Evolutionary conservation across 2,329 filamentous ascomycete species (phyloP).

Genomic region (Thielaviopsis euricoi): DNA sequence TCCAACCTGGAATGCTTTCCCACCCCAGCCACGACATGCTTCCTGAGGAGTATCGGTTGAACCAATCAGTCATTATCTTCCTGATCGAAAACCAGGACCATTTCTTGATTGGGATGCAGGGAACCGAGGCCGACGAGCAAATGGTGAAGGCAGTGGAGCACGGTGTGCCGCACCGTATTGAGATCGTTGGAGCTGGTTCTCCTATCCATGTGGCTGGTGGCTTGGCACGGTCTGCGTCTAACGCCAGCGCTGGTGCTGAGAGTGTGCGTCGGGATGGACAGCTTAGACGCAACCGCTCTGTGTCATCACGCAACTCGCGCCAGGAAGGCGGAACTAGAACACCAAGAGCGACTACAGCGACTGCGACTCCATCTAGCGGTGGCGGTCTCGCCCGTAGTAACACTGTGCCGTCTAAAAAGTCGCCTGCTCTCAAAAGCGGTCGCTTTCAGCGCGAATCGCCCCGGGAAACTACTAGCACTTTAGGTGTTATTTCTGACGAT

Average conservation of each 20-base stretch:
- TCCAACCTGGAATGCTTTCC: slow-evolving; percentile 89
- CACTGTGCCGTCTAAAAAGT: slow-evolving; percentile 82
- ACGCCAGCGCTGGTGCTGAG: slow-evolving; percentile 74
- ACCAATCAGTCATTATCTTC: slow-evolving; percentile 94
- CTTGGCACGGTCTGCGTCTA: slow-evolving; percentile 64
- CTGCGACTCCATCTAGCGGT: slow-evolving; percentile 37
- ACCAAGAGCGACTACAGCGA: slow-evolving; percentile 17
- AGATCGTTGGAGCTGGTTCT: not conserved
- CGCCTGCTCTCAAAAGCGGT: slow-evolving; percentile 50
- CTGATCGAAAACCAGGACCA: slow-evolving; percentile 97
- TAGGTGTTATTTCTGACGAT: slow-evolving; percentile 9
- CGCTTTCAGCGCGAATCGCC: slow-evolving; percentile 38
- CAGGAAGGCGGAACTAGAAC: slow-evolving; percentile 8
- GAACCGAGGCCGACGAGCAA: slow-evolving; percentile 87
- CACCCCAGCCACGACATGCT: slow-evolving; percentile 93
- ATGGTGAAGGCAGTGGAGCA: slow-evolving; percentile 49
- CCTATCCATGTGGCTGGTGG: slow-evolving; percentile 22
- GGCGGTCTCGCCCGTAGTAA: slow-evolving; percentile 51
- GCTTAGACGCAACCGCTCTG: slow-evolving; percentile 75
- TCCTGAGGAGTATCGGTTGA: slow-evolving; percentile 81
- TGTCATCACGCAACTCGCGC: slow-evolving; percentile 50
- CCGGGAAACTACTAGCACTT: slow-evolving; percentile 8
- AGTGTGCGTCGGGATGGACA: slow-evolving; percentile 68
- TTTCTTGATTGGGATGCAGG: slow-evolving; percentile 96
- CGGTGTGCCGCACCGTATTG: slow-evolving; percentile 36